phyloP scores from a whole-genome alignment of 768 basidiomycete species.

The Kwoniella newhampshirensis region DNA sequence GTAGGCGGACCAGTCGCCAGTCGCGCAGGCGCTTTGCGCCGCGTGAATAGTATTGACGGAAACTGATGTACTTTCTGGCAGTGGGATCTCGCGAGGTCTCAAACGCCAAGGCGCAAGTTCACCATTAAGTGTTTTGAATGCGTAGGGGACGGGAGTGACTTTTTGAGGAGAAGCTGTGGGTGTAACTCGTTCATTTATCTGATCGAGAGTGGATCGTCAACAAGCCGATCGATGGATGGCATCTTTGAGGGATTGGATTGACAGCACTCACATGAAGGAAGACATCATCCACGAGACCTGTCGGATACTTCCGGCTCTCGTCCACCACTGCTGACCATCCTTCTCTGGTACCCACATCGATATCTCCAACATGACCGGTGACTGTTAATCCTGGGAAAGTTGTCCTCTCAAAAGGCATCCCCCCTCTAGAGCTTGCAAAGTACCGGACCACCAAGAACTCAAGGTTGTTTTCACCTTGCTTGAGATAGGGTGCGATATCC shows the following conservation, averaged over 20 bases:
- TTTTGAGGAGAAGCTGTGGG: background rate
- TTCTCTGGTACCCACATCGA: slow-evolving; percentile 6
- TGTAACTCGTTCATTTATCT: slow-evolving; percentile 21
- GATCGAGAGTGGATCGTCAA: background rate
- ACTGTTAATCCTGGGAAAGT: slow-evolving; percentile 27
- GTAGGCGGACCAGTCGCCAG: slow-evolving; percentile 3
- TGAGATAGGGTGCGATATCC: slow-evolving; percentile 20
- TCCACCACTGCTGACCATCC: slow-evolving; percentile 13
- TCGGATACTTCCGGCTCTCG: slow-evolving; percentile 15
- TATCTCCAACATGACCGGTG: slow-evolving; percentile 14
- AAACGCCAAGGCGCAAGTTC: slow-evolving; percentile 20
- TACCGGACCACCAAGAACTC: slow-evolving; percentile 26
- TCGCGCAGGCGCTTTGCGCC: background rate
- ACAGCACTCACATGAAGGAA: slow-evolving; percentile 19
- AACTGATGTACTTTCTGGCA: slow-evolving; percentile 11
- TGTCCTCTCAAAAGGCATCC: slow-evolving; percentile 29
- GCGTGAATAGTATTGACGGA: slow-evolving; percentile 5
- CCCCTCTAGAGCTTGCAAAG: slow-evolving; percentile 22
- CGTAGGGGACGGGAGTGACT: slow-evolving; percentile 12
- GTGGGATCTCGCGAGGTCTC: slow-evolving; percentile 6
- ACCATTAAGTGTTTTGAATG: slow-evolving; percentile 15
- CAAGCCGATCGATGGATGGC: background rate
- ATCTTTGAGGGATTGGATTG: background rate
- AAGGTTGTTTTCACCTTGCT: slow-evolving; percentile 17
- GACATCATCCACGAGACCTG: slow-evolving; percentile 19